phyloP scores from a whole-genome alignment of 1,284 basidiomycete species.

The Moniliophthora roreri region DNA sequence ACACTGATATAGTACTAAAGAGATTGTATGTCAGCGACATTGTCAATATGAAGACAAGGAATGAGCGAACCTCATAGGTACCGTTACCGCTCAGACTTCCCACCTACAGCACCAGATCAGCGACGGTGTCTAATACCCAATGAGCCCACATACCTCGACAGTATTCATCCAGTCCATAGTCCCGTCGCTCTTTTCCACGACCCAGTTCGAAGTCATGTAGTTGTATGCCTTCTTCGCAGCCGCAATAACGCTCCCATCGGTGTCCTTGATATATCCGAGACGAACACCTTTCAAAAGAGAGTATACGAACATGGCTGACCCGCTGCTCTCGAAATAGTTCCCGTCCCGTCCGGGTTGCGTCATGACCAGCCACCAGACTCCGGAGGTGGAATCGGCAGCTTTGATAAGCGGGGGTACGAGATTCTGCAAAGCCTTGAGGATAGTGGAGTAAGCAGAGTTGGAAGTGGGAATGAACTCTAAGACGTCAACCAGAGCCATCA shows the following conservation, averaged over 20 bases:
- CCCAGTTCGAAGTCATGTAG: conserved; percentile 41
- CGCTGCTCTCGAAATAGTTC: conserved; percentile 54
- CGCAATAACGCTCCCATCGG: conserved; percentile 35
- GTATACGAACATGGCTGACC: conserved; percentile 47
- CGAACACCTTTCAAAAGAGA: conserved; percentile 43
- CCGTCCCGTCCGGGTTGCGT: conserved; percentile 42
- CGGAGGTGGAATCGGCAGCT: conserved; percentile 38
- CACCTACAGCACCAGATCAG: conserved; percentile 31
- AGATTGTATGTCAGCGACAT: conserved; percentile 1
- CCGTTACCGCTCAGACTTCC: conserved; percentile 40
- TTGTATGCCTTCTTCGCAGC: conserved; percentile 42
- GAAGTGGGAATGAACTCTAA: conserved; percentile 37
- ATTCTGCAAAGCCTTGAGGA: conserved; percentile 32
- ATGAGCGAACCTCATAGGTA: conserved; percentile 36
- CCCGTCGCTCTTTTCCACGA: conserved; percentile 39
- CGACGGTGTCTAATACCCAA: background rate
- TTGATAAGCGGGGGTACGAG: conserved; percentile 36
- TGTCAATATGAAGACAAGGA: background rate
- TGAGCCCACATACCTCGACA: conserved; percentile 32
- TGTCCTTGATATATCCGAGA: conserved; percentile 38
- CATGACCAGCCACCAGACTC: conserved; percentile 51
- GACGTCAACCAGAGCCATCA: conserved; percentile 51
- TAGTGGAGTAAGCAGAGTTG: conserved; percentile 27
- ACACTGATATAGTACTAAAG: conserved; percentile 43
- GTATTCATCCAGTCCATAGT: conserved; percentile 47